Conservation (phyloP, 441 rosid genomes). For the Biscutella laevigata region DNA sequence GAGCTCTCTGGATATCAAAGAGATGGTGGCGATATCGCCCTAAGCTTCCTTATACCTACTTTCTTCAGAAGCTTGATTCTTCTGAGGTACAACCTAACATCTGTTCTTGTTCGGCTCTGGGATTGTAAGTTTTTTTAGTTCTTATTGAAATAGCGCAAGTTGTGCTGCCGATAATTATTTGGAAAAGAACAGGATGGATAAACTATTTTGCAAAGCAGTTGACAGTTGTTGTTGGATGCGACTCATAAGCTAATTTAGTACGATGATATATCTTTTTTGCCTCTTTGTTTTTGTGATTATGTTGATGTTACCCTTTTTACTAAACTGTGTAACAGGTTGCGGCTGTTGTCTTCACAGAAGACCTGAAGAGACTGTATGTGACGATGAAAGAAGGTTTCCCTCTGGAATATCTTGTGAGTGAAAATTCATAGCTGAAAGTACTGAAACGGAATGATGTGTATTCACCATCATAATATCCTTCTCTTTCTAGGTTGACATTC, state of each 20-base stretch:
- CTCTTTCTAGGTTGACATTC: slow-evolving; percentile 68
- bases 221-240: not conserved
- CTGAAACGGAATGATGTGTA: slow-evolving; percentile 16
- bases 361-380: slow-evolving; percentile 74
- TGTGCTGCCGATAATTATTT: no score
- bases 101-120: not conserved
- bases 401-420: slow-evolving; percentile 79
- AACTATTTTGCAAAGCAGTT: not conserved
- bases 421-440: slow-evolving; percentile 7
- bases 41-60: slow-evolving; percentile 81
- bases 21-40: slow-evolving; percentile 99
- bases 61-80: slow-evolving; percentile 82
- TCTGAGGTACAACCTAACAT: slow-evolving; percentile 55
- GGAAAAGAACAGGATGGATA: not conserved
- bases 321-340: slow-evolving; percentile 49
- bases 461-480: slow-evolving; percentile 18
- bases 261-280: not conserved
- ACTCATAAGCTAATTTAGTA: not conserved
- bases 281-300: not conserved
- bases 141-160: no score
- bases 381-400: slow-evolving; percentile 98
- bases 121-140: not conserved
- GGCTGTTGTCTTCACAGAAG: slow-evolving; percentile 93
- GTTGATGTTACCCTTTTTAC: not conserved
- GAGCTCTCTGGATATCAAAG: slow-evolving; percentile 93